Percentiles rank a stretch among this genome's conserved stretches.
Conservation (phyloP, 192 early-diverging fungal species). For the Backusella sp. region DNA sequence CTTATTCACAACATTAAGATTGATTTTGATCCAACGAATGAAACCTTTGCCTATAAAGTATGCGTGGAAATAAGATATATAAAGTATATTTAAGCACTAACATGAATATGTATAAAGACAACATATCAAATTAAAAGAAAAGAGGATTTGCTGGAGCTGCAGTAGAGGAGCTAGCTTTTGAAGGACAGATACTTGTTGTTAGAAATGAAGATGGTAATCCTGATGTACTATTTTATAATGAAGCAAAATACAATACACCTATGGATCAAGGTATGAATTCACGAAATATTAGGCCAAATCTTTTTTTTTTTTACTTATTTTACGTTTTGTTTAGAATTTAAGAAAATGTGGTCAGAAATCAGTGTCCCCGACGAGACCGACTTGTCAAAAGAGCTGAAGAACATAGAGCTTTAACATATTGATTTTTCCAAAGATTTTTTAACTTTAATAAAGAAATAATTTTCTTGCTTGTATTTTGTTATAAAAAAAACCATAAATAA, state of each 20-base stretch:
- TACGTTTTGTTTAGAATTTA: slow-evolving; percentile 54
- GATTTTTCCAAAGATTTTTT: slow-evolving; percentile 76
- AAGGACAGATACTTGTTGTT: slow-evolving; percentile 62
- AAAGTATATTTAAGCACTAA: neutral
- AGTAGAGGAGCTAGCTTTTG: slow-evolving; percentile 54
- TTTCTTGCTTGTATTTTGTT: too few species aligned
- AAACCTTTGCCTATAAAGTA: slow-evolving; percentile 72
- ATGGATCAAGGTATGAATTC: slow-evolving; percentile 46
- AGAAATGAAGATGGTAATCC: slow-evolving; percentile 65
- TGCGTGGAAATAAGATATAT: neutral
- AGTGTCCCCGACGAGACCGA: slow-evolving; percentile 70
- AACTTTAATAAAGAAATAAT: slow-evolving; percentile 27
- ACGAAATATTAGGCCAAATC: neutral
- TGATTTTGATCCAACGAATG: slow-evolving; percentile 47
- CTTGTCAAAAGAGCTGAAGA: slow-evolving; percentile 65
- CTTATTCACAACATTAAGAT: slow-evolving; percentile 66
- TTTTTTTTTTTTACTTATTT: neutral
- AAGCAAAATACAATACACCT: slow-evolving; percentile 45
- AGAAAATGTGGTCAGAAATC: slow-evolving; percentile 70
- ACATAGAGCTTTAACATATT: slow-evolving; percentile 53
- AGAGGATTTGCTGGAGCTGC: slow-evolving; percentile 67
- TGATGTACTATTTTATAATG: slow-evolving; percentile 67
- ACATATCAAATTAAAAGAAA: slow-evolving; percentile 67
- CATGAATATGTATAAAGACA: slow-evolving; percentile 40
- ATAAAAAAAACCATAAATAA: neutral